Base-by-base conservation (phyloP, 2,329 filamentous ascomycete genomes). In the Colletotrichum chrysophilum region DNA sequence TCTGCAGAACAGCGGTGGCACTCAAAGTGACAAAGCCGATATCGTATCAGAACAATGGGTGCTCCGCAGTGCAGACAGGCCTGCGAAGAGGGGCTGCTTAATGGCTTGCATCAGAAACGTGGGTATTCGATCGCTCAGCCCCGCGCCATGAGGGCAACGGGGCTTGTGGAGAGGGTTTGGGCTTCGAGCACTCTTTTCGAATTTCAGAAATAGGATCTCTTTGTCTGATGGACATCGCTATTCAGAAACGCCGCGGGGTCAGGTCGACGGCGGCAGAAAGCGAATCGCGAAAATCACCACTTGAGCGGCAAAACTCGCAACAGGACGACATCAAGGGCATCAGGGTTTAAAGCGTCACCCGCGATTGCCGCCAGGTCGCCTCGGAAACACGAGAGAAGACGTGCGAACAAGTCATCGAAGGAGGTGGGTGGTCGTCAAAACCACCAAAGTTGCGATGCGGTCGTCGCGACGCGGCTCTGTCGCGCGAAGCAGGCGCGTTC, bases 61-160 rank as follows among this genome's bases (percentile, higher is more conserved):
- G 64, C 62, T 67, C 62, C 72, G 64, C 62, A 18, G 34, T 36
- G 10, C 60, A 61, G 62, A 24, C 38, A 36, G 56, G 30, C 32
- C 58, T 61, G 28, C 28, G 36, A 21, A 30, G 64, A 73, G 70
- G 73, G 73, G 69, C 70, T n/a, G 16, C 30, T 73, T 73, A 60
- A 75, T 75, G 73, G 73, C 73, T 75, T 75, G 73, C 70, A 69
- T 75, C 73, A 75, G 69, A 73, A 75, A 73, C 73, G 70, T 75
- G 73, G 64, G 28, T 69, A 72, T 38, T 43, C 61, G 34, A 73
- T 61, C 64, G 70, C 64, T 68, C 34, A 58, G 64, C 34, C 18
- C 60, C 55, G 61, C 69, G 52, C 61, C 60, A 64, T 69, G 24
- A 66, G 34, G 62, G 21, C 61, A 34, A 70, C 58, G 43, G 32